Base-by-base conservation (phyloP, 1,284 basidiomycete genomes). In the Sanghuangporus weigelae region DNA sequence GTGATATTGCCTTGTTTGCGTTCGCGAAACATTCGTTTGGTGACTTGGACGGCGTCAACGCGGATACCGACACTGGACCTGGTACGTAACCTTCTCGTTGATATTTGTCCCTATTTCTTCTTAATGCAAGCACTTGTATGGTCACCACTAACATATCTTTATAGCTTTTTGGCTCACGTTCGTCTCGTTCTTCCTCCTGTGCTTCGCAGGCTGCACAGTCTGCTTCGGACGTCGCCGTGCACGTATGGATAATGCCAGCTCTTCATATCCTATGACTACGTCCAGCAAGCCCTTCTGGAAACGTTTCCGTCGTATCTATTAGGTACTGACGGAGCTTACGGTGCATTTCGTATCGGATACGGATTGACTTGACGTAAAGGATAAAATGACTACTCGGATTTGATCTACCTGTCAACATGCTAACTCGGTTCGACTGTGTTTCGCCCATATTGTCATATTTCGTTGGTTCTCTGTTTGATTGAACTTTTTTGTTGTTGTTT, bases 161-260 rank as follows among this genome's bases (percentile, higher is more conserved):
- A 19, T 46, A 46, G 89, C 81, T 8, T 88, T 91, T 73, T 92
- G 89, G 89, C 73, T 91, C 72, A 90, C 87, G 2, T 83, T 91
- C 68, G 83, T 79, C n/a, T 74, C 84, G 14, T 75, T 91, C 71
- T 74, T 90, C 65, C 79, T 90, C 2, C 81, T 87, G 21, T 74
- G 84, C 53, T 70, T 90, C 62, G 85, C 82, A 11, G 86, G 85
- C 49, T 83, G 81, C 77, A 86, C 85, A 1, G 84, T 89, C 36
- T 89, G 84, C 77, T 82, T 89, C 69, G 86, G 87, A 10, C 83
- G 87, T 40, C 79, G 86, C 61, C 78, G 75, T 63, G 74, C 79
- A 60, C 77, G 83, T 63, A 77, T 80, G 75, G 67, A 77, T 0
- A 72, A 73, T 19, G 79, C 78, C 14, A 76, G 73, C 39, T 31